Percentiles rank a stretch among this genome's conserved stretches.
These are phyloP conservation scores for Leccinum pachyderme DNA, from an alignment of 1,284 basidiomycete genomes.

Conservation along the genomic window DNA sequence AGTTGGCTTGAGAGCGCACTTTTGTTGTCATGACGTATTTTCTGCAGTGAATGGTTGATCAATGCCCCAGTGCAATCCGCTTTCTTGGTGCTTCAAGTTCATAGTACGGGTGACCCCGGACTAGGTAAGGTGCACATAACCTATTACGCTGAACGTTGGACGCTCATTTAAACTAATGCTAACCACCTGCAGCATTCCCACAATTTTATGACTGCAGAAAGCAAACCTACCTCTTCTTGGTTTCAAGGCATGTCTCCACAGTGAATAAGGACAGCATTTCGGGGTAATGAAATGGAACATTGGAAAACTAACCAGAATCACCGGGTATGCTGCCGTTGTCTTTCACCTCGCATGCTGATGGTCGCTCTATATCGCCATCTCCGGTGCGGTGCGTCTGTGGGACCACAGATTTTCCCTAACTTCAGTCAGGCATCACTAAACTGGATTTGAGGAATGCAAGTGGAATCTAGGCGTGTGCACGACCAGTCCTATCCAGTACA, in stretches of 20 bases:
- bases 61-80: not conserved
- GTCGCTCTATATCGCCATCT: conserved; percentile 67
- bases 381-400: conserved; percentile 74
- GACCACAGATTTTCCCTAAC: conserved; percentile 80
- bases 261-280: conserved; percentile 68
- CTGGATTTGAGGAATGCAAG: conserved; percentile 74
- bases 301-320: not conserved
- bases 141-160: no score
- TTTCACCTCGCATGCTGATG: conserved; percentile 39
- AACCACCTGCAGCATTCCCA: no score
- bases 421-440: conserved; percentile 83
- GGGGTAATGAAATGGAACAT: conserved; percentile 1
- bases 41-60: not conserved
- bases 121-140: no score
- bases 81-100: not conserved
- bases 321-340: not conserved
- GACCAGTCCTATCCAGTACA: conserved; percentile 79
- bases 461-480: conserved; percentile 86
- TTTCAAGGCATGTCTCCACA: conserved; percentile 49
- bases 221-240: no score
- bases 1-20: not conserved
- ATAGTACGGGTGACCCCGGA: no score
- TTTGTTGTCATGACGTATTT: not conserved
- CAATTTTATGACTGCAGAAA: no score
- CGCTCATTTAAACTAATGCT: no score